phyloP scores from a whole-genome alignment of 1,284 basidiomycete species.

The Sanghuangporus weigelae region DNA sequence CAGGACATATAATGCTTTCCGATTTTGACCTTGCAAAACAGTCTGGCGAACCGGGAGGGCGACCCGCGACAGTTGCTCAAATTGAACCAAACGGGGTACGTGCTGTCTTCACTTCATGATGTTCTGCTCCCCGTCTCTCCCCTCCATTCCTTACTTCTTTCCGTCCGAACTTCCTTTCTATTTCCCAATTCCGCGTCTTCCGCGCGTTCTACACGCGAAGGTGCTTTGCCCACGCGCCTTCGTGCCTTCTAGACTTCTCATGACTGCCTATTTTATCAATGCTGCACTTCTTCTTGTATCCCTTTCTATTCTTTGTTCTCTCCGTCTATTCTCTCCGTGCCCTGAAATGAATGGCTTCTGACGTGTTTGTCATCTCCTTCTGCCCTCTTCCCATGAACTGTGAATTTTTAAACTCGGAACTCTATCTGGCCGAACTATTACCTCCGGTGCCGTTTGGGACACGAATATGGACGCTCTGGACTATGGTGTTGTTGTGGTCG shows the following conservation, averaged over 20 bases:
- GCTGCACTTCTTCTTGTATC: constrained; percentile 2
- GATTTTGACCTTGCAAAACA: constrained; percentile 99
- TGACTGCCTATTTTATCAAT: neutral
- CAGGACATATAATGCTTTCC: constrained; percentile 98
- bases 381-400: constrained; percentile 6
- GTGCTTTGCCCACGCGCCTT: neutral
- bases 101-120: constrained; percentile 19
- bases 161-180: neutral
- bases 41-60: constrained; percentile 79
- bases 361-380: constrained; percentile 8
- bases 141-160: neutral
- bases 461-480: neutral
- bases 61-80: constrained; percentile 88
- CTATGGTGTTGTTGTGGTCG: neutral
- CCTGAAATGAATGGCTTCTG: constrained; percentile 13
- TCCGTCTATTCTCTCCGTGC: constrained; percentile 9
- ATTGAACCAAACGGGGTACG: constrained; percentile 83
- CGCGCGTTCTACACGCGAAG: neutral
- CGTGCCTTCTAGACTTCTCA: neutral
- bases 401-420: constrained; percentile 11
- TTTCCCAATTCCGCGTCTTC: constrained; percentile 9
- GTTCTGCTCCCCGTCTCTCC: constrained; percentile 4
- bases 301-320: constrained; percentile 7
- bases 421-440: constrained; percentile 4
- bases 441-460: constrained; percentile 1